Evolutionary conservation across 2,329 filamentous ascomycete genomes (phyloP).

Genomic region (Plenodomus biglobosus): DNA sequence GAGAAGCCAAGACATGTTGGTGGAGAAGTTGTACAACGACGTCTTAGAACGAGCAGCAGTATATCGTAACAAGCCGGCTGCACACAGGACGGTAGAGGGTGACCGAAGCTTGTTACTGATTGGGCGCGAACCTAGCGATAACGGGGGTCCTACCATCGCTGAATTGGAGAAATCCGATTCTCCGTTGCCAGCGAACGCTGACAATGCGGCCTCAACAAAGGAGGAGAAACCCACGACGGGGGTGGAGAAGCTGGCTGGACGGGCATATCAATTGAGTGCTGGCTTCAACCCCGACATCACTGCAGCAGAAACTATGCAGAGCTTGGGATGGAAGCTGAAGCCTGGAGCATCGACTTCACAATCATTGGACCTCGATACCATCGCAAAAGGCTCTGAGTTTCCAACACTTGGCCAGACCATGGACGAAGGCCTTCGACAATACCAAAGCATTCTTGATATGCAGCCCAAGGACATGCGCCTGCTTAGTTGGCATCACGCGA

Average conservation of each 20-base stretch:
- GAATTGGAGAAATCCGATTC: constrained; percentile 71
- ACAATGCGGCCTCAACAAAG: constrained; percentile 38
- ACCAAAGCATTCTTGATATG: constrained; percentile 78
- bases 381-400: constrained; percentile 60
- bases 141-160: constrained; percentile 66
- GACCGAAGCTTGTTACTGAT: constrained; percentile 79
- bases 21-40: constrained; percentile 93
- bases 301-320: constrained; percentile 73
- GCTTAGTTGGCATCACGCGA: constrained; percentile 97
- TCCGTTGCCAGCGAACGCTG: constrained; percentile 51
- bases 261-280: constrained; percentile 67
- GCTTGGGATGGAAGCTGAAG: constrained; percentile 81
- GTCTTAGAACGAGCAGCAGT: constrained; percentile 88
- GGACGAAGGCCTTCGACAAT: constrained; percentile 88
- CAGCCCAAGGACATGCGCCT: constrained; percentile 84
- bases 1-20: constrained; percentile 73
- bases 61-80: constrained; percentile 77
- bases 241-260: constrained; percentile 66
- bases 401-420: constrained; percentile 88
- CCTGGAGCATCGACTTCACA: constrained; percentile 61
- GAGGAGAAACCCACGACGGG: constrained; percentile 54
- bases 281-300: constrained; percentile 69
- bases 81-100: constrained; percentile 74
- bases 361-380: constrained; percentile 70
- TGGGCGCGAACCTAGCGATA: constrained; percentile 68